Evolutionary conservation across 352 stramenopile genomes (phyloP).

Genomic region (Hyaloperonospora brassicae): DNA sequence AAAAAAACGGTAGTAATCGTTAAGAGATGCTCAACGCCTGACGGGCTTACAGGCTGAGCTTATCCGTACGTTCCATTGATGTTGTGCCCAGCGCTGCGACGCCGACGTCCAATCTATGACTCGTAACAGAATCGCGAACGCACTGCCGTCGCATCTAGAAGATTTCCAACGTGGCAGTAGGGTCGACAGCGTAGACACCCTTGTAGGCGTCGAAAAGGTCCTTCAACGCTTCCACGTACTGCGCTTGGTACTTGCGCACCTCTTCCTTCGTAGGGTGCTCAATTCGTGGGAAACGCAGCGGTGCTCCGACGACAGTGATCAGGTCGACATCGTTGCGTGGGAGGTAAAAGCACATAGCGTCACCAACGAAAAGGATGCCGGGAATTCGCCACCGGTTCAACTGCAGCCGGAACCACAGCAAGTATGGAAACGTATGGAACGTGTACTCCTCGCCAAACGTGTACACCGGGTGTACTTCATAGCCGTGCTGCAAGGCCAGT

Average conservation of each 20-base stretch:
- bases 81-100: neutral
- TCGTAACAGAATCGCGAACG: too few relatives aligned
- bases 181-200: constrained; percentile 61
- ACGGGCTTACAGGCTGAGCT: neutral
- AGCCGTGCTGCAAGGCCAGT: constrained; percentile 86
- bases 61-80: neutral
- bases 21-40: neutral
- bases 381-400: constrained; percentile 83
- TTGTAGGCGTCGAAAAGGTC: constrained; percentile 87
- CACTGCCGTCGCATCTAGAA: constrained; percentile 16
- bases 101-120: too few relatives aligned
- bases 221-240: constrained; percentile 80
- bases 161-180: constrained; percentile 44
- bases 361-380: constrained; percentile 69
- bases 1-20: neutral
- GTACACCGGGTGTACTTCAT: constrained; percentile 82
- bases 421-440: constrained; percentile 82
- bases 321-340: constrained; percentile 66
- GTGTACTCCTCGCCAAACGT: constrained; percentile 88
- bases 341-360: constrained; percentile 73
- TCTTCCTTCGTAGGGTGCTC: constrained; percentile 81
- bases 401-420: constrained; percentile 63
- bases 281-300: constrained; percentile 81
- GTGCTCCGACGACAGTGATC: constrained; percentile 85
- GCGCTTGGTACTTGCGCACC: constrained; percentile 80